Evolutionary conservation across 108 stramenopile genomes (phyloP), one percentile per base, ranked within the genome.

Genomic region (Fragilaria crotonensis): DNA sequence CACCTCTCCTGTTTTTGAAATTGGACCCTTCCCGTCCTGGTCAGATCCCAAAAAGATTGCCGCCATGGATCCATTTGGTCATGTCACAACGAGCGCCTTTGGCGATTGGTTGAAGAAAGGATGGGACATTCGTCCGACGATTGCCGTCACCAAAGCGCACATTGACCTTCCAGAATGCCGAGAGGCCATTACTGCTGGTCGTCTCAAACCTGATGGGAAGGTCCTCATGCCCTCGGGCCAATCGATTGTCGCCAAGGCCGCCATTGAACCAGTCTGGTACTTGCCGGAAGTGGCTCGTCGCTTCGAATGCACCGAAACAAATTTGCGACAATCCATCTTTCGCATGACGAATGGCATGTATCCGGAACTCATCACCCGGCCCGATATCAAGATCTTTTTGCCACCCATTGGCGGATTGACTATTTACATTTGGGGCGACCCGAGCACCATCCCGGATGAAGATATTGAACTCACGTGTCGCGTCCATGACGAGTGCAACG

Each of bases 401-500:
- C 98, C 98, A 22, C 98, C 98, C 48, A 99, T 99, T 71, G 98
- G 98, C 4, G 98, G 98, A 46, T 59, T 95, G 66, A 99, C 98
- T 25, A 89, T 97, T 75, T 99, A 99, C 80, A 99, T 99, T 55
- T 99, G 95, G 92, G 98, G 98, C 33, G 96, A 98, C 66, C 95
- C 94, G 9, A 85, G 79, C 26, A 95, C 95, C 5, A 97, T 99
- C 25, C 93, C 96, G 31, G 97, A 99, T 68, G 96, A 97, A 78
- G 87, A 91, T 66, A 95, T 96, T 60, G 92, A 95, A 51, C 64
- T 99, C 27, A 97, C 98, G 1, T 97, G 89, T 56, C 82, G 95
- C 36, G 95, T 99, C 19, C 98, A 99, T 74, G 98, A 99, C 67
- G 98, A 99, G 62, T 99, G 98, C 74, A 99, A 99, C 57, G 98